These are phyloP conservation scores for Mortierella sp. DNA, from an alignment of 371 early-diverging fungal species.

Conservation along the genomic window DNA sequence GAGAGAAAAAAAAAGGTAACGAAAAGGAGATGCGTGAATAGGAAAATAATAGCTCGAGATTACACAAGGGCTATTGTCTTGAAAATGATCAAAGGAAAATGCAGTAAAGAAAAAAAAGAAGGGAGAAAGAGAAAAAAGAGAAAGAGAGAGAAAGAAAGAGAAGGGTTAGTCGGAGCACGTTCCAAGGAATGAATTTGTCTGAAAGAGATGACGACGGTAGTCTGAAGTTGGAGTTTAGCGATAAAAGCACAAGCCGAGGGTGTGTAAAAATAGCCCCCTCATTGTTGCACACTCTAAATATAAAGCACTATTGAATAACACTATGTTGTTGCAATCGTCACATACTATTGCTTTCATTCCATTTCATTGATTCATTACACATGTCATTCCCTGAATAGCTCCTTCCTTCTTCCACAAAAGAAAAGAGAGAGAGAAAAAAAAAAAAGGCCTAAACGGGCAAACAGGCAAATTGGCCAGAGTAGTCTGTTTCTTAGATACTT, in stretches of 20 bases:
- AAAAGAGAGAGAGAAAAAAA: too few species aligned
- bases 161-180: neutral
- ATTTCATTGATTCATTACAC: neutral
- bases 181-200: neutral
- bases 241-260: slow-evolving; percentile 2
- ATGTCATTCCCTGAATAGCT: too few species aligned
- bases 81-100: neutral
- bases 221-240: neutral
- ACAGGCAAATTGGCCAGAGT: too few species aligned
- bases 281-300: neutral
- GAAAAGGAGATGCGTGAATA: too few species aligned
- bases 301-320: neutral
- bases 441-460: too few species aligned
- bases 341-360: too few species aligned
- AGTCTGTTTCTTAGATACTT: neutral
- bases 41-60: too few species aligned
- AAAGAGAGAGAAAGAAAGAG: slow-evolving; percentile 1
- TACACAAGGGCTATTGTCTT: neutral
- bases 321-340: too few species aligned
- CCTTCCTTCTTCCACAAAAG: too few species aligned
- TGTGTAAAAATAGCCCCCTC: neutral
- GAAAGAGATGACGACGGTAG: neutral
- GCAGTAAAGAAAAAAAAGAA: neutral
- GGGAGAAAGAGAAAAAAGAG: neutral
- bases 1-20: too few species aligned